Percentiles rank a stretch among this genome's conserved stretches.
These are phyloP conservation scores for Protomyces gravidus DNA, from an alignment of 1,139 yeast species.

Conservation along the genomic window DNA sequence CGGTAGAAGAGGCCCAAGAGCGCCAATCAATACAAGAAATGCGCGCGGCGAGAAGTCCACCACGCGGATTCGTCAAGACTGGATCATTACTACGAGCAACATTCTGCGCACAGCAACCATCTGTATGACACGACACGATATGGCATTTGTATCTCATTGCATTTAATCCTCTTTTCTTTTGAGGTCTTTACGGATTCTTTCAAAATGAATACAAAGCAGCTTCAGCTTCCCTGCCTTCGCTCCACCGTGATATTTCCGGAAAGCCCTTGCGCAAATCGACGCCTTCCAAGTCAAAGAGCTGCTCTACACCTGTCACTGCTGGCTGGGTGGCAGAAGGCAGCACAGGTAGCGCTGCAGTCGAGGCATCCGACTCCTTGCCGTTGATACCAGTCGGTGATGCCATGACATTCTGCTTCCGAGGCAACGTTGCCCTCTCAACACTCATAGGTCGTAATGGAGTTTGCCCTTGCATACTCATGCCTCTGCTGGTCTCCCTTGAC, in stretches of 20 bases:
- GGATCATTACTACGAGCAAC: background rate
- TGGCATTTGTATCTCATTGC: no score
- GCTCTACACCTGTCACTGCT: slow-evolving; percentile 15
- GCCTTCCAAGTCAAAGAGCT: slow-evolving; percentile 28
- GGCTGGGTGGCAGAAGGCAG: background rate
- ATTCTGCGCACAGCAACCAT: no score
- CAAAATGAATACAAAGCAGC: background rate
- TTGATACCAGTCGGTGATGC: background rate
- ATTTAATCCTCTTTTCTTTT: no score
- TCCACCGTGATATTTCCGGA: slow-evolving; percentile 29
- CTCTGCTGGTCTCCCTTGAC: background rate
- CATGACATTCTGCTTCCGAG: background rate
- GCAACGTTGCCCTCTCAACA: background rate
- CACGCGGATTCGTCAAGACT: slow-evolving; percentile 53
- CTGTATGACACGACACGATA: no score
- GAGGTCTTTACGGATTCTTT: background rate
- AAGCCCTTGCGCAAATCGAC: slow-evolving; percentile 29
- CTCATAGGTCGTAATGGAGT: slow-evolving; percentile 3
- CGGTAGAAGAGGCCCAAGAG: slow-evolving; percentile 67
- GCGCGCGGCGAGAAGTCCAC: slow-evolving; percentile 55
- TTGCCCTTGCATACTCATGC: slow-evolving; percentile 1
- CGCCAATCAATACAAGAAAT: slow-evolving; percentile 51
- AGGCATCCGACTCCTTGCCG: background rate
- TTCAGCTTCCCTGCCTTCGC: slow-evolving; percentile 13
- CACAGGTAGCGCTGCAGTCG: background rate